Base-by-base conservation (phyloP, 2,329 filamentous ascomycete genomes). In the Ilyonectria sp. region DNA sequence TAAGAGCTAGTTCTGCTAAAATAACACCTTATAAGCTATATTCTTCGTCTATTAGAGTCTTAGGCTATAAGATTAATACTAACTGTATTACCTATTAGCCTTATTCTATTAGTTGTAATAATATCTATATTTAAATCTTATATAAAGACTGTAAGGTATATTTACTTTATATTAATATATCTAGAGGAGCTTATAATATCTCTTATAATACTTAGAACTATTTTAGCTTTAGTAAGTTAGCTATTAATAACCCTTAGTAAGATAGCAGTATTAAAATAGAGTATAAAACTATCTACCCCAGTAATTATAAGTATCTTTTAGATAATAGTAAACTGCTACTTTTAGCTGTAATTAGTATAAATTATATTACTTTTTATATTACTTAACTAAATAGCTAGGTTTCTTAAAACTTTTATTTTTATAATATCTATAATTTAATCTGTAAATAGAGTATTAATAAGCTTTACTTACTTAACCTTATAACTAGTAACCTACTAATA, bases 21-120 rank as follows among this genome's bases (percentile, higher is more conserved):
- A 26, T 52, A 23, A 89, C 87, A 6, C 86, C 87, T 23, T 87
- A 89, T 76, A 84, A 85, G 64, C 79, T 80, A 69, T 89, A 83
- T 80, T 86, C 84, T 1, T 87, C 85, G 3, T 88, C 86, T 1
- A 77, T 88, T 65, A 87, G 87, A 35, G 86, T 88, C 4, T 79
- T 88, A 10, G 87, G 87, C 62, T 89, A 87, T 82, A 86, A 87
- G 76, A 83, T 89, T 76, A 78, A 89, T 79, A 87, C 84, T 65
- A 85, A 89, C 80, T 85, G 86, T 53, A 83, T 89, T 46, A 87
- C 87, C 60, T 89, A 89, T 82, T 89, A 86, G 85, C 87, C 87
- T 4, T 74, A 72, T 26, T 74, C 80, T 4, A 80, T 86, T 44
- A 81, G 82, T 79, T 89, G 87, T 80, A 79, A 83, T 79, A 82